phyloP scores from a whole-genome alignment of 2,329 filamentous ascomycete species.

The Botrytis paeoniae region DNA sequence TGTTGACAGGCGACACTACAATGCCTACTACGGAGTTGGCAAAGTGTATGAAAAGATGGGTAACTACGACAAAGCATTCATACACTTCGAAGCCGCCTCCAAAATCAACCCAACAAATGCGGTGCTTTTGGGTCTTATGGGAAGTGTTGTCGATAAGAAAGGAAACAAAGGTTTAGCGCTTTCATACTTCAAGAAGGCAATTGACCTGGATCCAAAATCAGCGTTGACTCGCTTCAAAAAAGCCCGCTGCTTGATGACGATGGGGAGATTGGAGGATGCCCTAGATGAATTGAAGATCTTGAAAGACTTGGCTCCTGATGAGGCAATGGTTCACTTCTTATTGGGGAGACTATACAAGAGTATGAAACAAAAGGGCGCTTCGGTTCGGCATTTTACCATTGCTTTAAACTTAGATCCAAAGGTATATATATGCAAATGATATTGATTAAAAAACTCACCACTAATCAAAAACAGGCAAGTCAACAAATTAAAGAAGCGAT shows the following conservation, averaged over 20 bases:
- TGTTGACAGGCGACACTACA: constrained; percentile 88
- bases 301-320: constrained; percentile 87
- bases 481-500: constrained; percentile 96
- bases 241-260: constrained; percentile 77
- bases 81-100: constrained; percentile 85
- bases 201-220: constrained; percentile 75
- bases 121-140: constrained; percentile 88
- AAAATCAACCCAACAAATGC: constrained; percentile 92
- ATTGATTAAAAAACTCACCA: constrained; percentile 18
- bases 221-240: constrained; percentile 90
- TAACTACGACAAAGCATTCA: constrained; percentile 85
- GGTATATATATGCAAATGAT: constrained; percentile 51
- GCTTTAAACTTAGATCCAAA: constrained; percentile 95
- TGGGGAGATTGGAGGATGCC: constrained; percentile 68
- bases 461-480: constrained; percentile 61
- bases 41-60: constrained; percentile 86
- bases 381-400: constrained; percentile 92
- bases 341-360: constrained; percentile 79
- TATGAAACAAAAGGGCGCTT: constrained; percentile 69
- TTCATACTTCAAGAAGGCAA: constrained; percentile 80
- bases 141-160: constrained; percentile 83
- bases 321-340: constrained; percentile 93
- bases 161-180: constrained; percentile 78
- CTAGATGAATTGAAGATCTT: constrained; percentile 81
- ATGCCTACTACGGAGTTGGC: constrained; percentile 92